Evolutionary conservation across 2,329 filamentous ascomycete species (phyloP).

Genomic region (Didymosphaeria variabile): DNA sequence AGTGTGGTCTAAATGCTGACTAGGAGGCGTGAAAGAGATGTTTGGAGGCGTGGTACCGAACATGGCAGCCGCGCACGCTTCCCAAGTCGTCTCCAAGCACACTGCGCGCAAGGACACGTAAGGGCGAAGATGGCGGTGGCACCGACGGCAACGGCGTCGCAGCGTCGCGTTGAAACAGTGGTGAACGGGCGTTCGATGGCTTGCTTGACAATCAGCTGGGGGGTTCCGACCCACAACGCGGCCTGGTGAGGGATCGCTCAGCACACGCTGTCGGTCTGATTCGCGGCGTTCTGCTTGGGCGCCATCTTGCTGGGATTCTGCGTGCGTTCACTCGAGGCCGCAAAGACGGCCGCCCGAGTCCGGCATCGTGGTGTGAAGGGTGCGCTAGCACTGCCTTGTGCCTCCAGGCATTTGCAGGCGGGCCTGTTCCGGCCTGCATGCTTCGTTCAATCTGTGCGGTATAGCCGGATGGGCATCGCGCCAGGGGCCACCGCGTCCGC

Average conservation of each 20-base stretch:
- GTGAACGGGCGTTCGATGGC: constrained; percentile 29
- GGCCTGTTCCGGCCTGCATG: constrained; percentile 6
- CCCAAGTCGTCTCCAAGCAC: background rate
- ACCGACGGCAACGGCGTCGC: constrained; percentile 9
- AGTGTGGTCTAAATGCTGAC: constrained; percentile 31
- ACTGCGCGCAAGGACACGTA: constrained; percentile 20
- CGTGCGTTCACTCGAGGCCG: constrained; percentile 27
- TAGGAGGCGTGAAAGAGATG: constrained; percentile 14
- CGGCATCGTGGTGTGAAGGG: constrained; percentile 13
- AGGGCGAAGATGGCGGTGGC: background rate
- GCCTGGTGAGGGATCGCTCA: constrained; percentile 3
- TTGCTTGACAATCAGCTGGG: constrained; percentile 18
- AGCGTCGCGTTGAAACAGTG: constrained; percentile 10
- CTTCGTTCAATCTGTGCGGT: constrained; percentile 5
- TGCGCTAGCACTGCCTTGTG: constrained; percentile 8
- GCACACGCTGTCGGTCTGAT: background rate
- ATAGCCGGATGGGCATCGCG: constrained; percentile 10
- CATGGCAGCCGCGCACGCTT: background rate
- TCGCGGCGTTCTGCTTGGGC: constrained; percentile 17
- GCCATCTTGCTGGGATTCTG: constrained; percentile 34
- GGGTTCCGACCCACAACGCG: constrained; percentile 1
- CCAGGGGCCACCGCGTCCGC: background rate
- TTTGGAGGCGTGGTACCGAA: background rate
- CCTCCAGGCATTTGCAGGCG: constrained; percentile 4
- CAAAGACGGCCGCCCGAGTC: constrained; percentile 28